Conservation (phyloP, 495 filamentous ascomycete genomes). For the Monascus purpureus region DNA sequence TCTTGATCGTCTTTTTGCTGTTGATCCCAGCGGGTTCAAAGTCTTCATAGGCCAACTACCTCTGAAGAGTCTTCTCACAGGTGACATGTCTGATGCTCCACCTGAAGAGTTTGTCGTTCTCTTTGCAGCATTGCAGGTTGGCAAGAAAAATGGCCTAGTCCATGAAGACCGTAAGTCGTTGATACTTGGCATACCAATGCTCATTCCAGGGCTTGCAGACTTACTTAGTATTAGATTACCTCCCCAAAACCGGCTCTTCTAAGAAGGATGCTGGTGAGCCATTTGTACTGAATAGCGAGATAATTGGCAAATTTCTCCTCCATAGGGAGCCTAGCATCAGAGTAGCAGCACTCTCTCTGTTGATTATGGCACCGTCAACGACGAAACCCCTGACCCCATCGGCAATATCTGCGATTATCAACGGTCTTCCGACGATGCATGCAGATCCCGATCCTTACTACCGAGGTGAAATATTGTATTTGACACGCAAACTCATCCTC, state of each 20-base stretch:
- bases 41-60: slow-evolving; percentile 39
- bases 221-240: slow-evolving; percentile 17
- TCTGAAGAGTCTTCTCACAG: slow-evolving; percentile 23
- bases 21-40: slow-evolving; percentile 37
- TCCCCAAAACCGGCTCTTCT: slow-evolving; percentile 9
- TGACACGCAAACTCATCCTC: slow-evolving; percentile 52
- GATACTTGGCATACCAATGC: background rate
- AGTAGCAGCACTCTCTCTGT: slow-evolving; percentile 58
- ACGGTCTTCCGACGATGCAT: slow-evolving; percentile 52
- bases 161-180: slow-evolving; percentile 51
- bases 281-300: slow-evolving; percentile 25
- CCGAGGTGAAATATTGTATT: slow-evolving; percentile 57
- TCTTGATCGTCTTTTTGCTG: slow-evolving; percentile 56
- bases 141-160: slow-evolving; percentile 65
- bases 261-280: slow-evolving; percentile 7
- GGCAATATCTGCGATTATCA: slow-evolving; percentile 44
- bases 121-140: slow-evolving; percentile 57
- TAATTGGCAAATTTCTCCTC: slow-evolving; percentile 42
- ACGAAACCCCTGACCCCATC: slow-evolving; percentile 51
- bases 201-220: background rate
- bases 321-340: slow-evolving; percentile 49
- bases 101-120: slow-evolving; percentile 44
- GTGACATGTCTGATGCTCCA: slow-evolving; percentile 24
- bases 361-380: slow-evolving; percentile 53
- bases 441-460: slow-evolving; percentile 74